Base-by-base conservation (phyloP, 306 rosid species). In the Pyrus pyrifolia region DNA sequence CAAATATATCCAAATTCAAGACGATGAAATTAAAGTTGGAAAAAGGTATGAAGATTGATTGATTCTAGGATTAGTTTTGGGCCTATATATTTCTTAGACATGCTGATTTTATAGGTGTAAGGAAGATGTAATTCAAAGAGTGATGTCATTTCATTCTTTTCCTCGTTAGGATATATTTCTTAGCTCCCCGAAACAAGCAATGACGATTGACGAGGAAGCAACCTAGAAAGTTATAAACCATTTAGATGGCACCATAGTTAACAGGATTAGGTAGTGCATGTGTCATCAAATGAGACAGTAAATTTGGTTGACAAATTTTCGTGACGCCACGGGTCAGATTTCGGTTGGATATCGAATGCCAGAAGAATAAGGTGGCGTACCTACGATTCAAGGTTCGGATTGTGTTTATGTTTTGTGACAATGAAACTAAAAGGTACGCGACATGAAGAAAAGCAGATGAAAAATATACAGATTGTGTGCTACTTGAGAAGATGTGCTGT, bases 71-170 rank as follows among this genome's bases (percentile, higher is more conserved):
- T 58, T 67, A 71, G 46, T 49, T 70, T 35, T 55, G 80, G 70
- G 66, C 19, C 15, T 14, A 14, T 46, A 53, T 67, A 29, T 63
- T 67, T 60, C 29, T 30, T 46, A 44, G 45, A 83, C 67, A 22
- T 73, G 67, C 58, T 71, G 88, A 77, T 86, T 89, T 81, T 91
- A 87, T 87, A 91, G 87, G 74, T 74, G 87, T n/a, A 73, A 57
- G 69, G 30, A 27, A 30, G 69, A 67, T 66, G 69, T 65, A 27
- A 79, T 78, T 83, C 88, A 84, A 91, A 51, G 10, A 74, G 70
- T 81, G 89, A 78, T 63, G 83, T 77, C 85, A 86, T 72, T 61
- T 9, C 19, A 62, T 83, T 76, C 69, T 52, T 51, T 35, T 29
- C 65, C 40, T 55, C 35, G 51, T 51, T 33, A 68, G 55, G 17